Evolutionary conservation across 2,329 filamentous ascomycete species (phyloP), one percentile per base, ranked within the genome.

Genomic region (Colletotrichum trifolii): DNA sequence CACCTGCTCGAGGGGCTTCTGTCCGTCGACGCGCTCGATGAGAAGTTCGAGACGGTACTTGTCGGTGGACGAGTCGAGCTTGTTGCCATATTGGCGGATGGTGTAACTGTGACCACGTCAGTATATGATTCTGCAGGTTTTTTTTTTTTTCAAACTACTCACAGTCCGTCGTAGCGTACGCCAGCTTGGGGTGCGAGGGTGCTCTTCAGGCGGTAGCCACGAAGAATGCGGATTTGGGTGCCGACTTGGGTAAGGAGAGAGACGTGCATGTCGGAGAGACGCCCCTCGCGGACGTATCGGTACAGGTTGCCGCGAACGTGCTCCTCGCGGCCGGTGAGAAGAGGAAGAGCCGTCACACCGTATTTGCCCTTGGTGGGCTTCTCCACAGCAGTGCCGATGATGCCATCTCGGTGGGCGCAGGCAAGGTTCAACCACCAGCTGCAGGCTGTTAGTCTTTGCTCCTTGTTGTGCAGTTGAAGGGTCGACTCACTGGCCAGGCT

Each of bases 401-500:
- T 83, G 17, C 86, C 85, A 68, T 88, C 86, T 35, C 84, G 80
- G 64, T 83, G 77, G 2, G 84, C 86, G 68, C 85, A 87, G 40
- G 83, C 81, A 38, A 87, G 76, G 57, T 86, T 85, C 15, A 86
- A 72, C 84, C 85, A 88, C 86, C 83, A 89, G 60, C 86, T 88
- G 58, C 9, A 12, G 17, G 9, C 11, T 8, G 48, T 75, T 55
- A 74, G 73, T 55, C 54, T 58, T 35, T 56, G 25, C 25, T 25
- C 25, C 25, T 25, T 25, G 25, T 25, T 25, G 8, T 34, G 12
- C 11, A 36, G 54, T 3, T 47, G 34, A 9, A 1, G 11, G 36
- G 10, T 15, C 4, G n/a, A 73, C 82, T 76, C 73, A 87, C 84
- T 83, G 76, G 61, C 85, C 85, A 33, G 79, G 75, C 54, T 81